Evolutionary conservation across 345 rosid species (phyloP), one percentile per base, ranked within the genome.

Genomic region (Gossypium sturtianum): DNA sequence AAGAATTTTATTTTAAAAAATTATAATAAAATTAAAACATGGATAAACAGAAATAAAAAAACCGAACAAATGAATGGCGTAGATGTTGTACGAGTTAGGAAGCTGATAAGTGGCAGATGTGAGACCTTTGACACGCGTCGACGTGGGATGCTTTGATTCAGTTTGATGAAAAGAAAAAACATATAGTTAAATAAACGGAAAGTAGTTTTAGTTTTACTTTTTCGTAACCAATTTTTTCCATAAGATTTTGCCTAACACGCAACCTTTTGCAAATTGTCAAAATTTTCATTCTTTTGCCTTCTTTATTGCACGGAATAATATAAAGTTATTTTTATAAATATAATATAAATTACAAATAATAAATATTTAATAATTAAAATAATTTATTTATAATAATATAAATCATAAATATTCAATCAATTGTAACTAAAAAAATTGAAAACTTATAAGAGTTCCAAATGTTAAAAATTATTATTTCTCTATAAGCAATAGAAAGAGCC

Each of bases 201-300:
- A 10, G 11, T 20, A 56, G 25, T 56, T 56, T 56, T 10, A 22
- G 2, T 19, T 57, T 20, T 57, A 20, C 5, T 34, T 59, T 71
- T 82, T 78, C 83, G 86, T 72, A 76, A 82, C 84, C 79, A 76
- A 73, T 73, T 74, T 82, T 75, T 62, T 3, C 22, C 22, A 62
- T 7, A 72, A 70, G 67, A 34, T 77, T 82, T 79, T 82, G 83
- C 84, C 84, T 77, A 59, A 79, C 83, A 84, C 85, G 90, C 87
- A 87, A 88, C 76, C 79, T 12, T 23, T 41, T 59, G 60, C 62
- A 60, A 79, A 76, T 66, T 76, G 85, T 80, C 80, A 81, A 76
- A 49, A 11, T 47, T 11, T 47, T 47, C 12, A 2, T 45, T 45
- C 12, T 8, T 9, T 8, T 11, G 61, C 61, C 12, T 57, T 22